Base-by-base conservation (phyloP, 1,139 yeast genomes). In the Suhomyces bribrorum region DNA sequence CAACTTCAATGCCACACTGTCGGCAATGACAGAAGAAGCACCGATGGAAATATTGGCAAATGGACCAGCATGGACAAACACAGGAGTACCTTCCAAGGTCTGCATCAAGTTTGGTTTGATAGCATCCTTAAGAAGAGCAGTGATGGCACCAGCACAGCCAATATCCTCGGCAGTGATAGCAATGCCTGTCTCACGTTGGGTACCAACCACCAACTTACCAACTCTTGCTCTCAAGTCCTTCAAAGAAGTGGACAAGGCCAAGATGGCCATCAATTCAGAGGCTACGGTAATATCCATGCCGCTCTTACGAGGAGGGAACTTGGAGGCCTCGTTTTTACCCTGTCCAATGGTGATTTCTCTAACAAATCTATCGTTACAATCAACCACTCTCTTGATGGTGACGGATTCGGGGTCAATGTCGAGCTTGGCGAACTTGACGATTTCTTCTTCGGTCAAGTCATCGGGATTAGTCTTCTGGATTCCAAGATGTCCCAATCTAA, bases 261-360 rank as follows among this genome's bases (percentile, higher is more conserved):
- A 73, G 45, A 92, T 88, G 28, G 98, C 97, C 98, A 92, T 92
- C 66, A 95, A 85, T 71, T 92, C 98, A 41, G 94, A 83, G 24
- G 98, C 98, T 45, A 92, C 98, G 26, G 97, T 83, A 57, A 92
- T 92, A 62, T 92, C 98, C 60, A 92, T 90, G 2, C 97, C 98
- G 26, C 97, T 87, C 53, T 81, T 75, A 65, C 98, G 82, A 36
- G 85, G 79, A 61, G 80, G 77, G 41, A 82, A 86, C 58, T 83
- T 84, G 34, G 61, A 36, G 13, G 74, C 67, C 66, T 92, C 98
- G 44, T 96, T 88, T 53, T 96, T 87, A 5, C 95, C 96, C 66
- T 87, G 81, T 49, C 97, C 97, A 48, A 92, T 77, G 36, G 96
- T 88, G 58, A 92, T 80, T 33, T 90, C 95, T 68, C 98, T 81